These are phyloP conservation scores for Trametes polyzona DNA, from an alignment of 1,284 basidiomycete species.

Conservation along the genomic window DNA sequence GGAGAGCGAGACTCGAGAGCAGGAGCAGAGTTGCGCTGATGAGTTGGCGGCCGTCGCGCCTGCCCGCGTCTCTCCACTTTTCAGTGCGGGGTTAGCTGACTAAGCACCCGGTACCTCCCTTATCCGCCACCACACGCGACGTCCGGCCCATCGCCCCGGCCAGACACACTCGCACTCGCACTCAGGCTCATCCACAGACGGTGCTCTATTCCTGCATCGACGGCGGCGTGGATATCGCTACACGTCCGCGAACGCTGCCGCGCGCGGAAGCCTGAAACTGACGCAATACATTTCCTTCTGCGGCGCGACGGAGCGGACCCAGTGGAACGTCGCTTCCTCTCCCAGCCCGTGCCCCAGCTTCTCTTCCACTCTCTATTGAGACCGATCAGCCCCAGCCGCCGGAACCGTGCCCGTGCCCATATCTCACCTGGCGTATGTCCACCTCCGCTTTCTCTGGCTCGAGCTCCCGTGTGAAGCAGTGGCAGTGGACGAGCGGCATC, in stretches of 20 bases:
- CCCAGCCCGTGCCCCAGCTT: slow-evolving; percentile 63
- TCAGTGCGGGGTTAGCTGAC: slow-evolving; percentile 27
- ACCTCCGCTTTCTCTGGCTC: slow-evolving; percentile 66
- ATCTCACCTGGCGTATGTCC: slow-evolving; percentile 81
- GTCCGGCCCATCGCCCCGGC: slow-evolving; percentile 4
- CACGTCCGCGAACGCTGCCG: slow-evolving; percentile 46
- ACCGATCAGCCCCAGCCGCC: slow-evolving; percentile 12
- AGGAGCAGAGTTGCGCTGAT: slow-evolving; percentile 27
- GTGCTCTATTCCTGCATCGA: background rate
- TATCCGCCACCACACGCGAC: background rate
- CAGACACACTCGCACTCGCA: too few species aligned
- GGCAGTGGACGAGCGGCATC: slow-evolving; percentile 93
- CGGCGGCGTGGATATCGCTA: background rate
- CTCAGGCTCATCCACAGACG: background rate
- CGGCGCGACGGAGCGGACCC: slow-evolving; percentile 93
- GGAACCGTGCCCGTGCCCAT: slow-evolving; percentile 4
- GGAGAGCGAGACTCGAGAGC: too few species aligned
- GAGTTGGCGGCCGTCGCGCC: slow-evolving; percentile 27
- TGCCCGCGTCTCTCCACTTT: slow-evolving; percentile 9
- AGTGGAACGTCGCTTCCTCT: slow-evolving; percentile 64
- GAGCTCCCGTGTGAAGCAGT: slow-evolving; percentile 94
- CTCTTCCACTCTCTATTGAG: slow-evolving; percentile 71
- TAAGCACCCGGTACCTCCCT: slow-evolving; percentile 21
- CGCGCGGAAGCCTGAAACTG: slow-evolving; percentile 81
- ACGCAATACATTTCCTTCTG: slow-evolving; percentile 99